Evolutionary conservation across 228 moss, liverwort and hornwort genomes (phyloP), one percentile per base, ranked within the genome.

Genomic region (Sphagnum magellanicum): DNA sequence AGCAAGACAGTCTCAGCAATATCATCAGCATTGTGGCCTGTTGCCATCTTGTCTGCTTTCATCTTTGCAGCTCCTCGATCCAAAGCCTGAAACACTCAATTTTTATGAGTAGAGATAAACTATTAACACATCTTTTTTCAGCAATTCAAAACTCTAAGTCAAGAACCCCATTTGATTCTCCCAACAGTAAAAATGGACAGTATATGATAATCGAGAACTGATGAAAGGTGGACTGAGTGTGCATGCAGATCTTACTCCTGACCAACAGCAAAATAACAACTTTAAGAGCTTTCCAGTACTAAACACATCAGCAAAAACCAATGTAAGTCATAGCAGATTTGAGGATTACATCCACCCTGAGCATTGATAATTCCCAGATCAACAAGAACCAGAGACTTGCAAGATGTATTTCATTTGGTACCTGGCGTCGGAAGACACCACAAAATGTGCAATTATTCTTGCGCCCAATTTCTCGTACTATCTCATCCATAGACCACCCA

Each of bases 401-500:
- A 14, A 12, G 50, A 14, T 32, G 8, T n/a, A 47, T 47, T 5
- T 51, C 1, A 51, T 47, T 52, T 32, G 32, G 32, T 70, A 98
- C 98, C 91, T 98, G 98, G 16, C 98, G 85, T 59, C 98, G 93
- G 75, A 98, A 98, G 58, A 98, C 98, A 68, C 98, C 98, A 74
- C 98, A 98, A 67, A 98, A 98, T 1, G 98, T 98, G 71, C 98
- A 98, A 72, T 93, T 98, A 67, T 92, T 98, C 74, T 98, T 98
- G n/a, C 87, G 87, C 58, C 98, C 98, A 67, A 98, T 93, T 72
- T 87, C 93, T 84, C 84, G 81, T 10, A 98, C 98, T 48, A 98
- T 93, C 67, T 98, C 93, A 77, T 98, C 98, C 98, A 98, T 98
- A 52, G 98, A 93, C 98, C 98, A 98, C 14, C 91, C 91, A 74